Evolutionary conservation across 257 asterid species (phyloP), one percentile per base, ranked within the genome.

Genomic region (Euphrasia confusa): DNA sequence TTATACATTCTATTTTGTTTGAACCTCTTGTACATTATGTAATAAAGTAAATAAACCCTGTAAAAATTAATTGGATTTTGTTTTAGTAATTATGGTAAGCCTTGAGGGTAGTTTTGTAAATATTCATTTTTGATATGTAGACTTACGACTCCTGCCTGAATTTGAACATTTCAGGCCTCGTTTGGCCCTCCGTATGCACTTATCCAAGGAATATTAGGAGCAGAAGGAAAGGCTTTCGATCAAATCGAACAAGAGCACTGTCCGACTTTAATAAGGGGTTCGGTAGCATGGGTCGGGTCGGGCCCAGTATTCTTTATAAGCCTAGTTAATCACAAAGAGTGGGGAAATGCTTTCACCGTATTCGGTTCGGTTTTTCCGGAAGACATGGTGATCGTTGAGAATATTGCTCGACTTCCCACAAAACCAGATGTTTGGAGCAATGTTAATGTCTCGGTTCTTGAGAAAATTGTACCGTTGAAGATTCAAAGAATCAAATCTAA

Each of bases 271-370:
- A 79, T 71, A 57, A 81, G 97, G 65, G 99, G 99, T 48, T 89
- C 97, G 2, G 91, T 89, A 27, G 99, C 97, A 27, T 93, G 99
- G 99, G 78, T 87, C 21, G 99, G 88, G 12, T 76, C 90, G 1
- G 99, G 99, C 14, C 97, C 99, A 0, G 99, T 89, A 60, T 93
- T 93, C 88, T 87, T 93, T 32, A 82, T 93, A 74, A 93, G 99
- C 88, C 71, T 93, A 53, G 96, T 94, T 2, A 85, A 89, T 71
- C 99, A 93, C 50, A 68, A 54, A 9, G 99, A 93, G 66, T 93
- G 99, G 99, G 79, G 68, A 64, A 83, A 80, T 0, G 60, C 87
- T 0, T 89, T 89, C 47, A 89, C 96, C 0, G 92, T 93, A 12
- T 89, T 89, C 14, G 99, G 94, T 47, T 70, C 68, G 9, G 95